A percentile compares a stretch with the other conserved stretches of the same genome.
Conservation (phyloP, 495 filamentous ascomycete genomes). For the Aspergillus kassunensis region DNA sequence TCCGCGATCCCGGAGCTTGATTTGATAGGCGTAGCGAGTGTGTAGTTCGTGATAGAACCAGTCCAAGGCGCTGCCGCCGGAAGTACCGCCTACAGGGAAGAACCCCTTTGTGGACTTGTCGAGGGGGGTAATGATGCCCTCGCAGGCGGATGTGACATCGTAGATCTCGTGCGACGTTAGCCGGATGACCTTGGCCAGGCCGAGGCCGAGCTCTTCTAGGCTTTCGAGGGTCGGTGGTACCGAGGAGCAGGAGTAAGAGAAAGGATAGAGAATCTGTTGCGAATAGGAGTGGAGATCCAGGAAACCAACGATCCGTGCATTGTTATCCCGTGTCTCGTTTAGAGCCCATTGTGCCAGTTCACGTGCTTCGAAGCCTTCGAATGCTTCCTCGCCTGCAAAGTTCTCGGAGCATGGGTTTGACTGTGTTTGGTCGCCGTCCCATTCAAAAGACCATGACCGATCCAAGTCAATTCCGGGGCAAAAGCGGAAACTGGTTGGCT, state of each 20-base stretch:
- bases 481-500: slow-evolving; percentile 74
- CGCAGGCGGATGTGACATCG: slow-evolving; percentile 80
- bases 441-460: slow-evolving; percentile 77
- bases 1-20: slow-evolving; percentile 91
- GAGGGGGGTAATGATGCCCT: slow-evolving; percentile 58
- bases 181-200: slow-evolving; percentile 86
- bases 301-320: slow-evolving; percentile 71
- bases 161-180: slow-evolving; percentile 71
- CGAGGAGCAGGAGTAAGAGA: slow-evolving; percentile 74
- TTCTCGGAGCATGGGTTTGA: slow-evolving; percentile 89
- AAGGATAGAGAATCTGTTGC: slow-evolving; percentile 92
- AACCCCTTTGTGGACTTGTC: slow-evolving; percentile 30
- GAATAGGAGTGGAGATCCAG: slow-evolving; percentile 94
- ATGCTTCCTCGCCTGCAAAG: slow-evolving; percentile 78
- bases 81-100: slow-evolving; percentile 52
- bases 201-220: slow-evolving; percentile 82
- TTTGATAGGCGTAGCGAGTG: slow-evolving; percentile 85
- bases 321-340: slow-evolving; percentile 72
- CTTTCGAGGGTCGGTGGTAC: slow-evolving; percentile 85
- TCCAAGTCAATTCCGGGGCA: slow-evolving; percentile 90
- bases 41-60: slow-evolving; percentile 91
- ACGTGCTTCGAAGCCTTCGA: slow-evolving; percentile 76
- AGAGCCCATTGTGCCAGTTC: slow-evolving; percentile 77
- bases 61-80: slow-evolving; percentile 84
- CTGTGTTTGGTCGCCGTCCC: slow-evolving; percentile 64